Conservation (phyloP, 306 rosid species). For the Quillaja saponaria region DNA sequence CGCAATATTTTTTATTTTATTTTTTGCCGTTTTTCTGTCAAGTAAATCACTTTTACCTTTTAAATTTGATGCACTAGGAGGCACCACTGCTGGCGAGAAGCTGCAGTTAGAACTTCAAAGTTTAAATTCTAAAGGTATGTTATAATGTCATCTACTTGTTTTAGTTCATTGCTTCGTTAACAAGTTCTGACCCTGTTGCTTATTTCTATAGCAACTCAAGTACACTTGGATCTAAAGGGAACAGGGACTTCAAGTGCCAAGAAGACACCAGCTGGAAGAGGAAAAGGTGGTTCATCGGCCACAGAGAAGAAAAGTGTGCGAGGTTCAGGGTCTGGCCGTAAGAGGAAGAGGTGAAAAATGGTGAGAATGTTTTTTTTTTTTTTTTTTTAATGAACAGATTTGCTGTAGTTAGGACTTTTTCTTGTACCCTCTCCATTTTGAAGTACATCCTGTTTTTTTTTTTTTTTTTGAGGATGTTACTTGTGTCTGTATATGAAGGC, state of each 20-base stretch:
- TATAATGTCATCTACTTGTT: constrained; percentile 6
- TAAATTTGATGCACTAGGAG: constrained; percentile 39
- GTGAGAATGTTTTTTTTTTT: no score
- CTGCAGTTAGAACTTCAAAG: constrained; percentile 77
- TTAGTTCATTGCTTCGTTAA: no score
- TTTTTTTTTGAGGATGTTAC: no score
- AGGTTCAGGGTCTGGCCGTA: constrained; percentile 60
- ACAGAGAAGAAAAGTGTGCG: constrained; percentile 57
- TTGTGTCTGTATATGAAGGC: no score
- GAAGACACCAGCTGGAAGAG: constrained; percentile 65
- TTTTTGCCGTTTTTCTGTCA: background rate
- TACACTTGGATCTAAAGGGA: constrained; percentile 77
- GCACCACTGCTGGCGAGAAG: constrained; percentile 64
- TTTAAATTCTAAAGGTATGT: constrained; percentile 73
- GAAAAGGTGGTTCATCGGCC: constrained; percentile 58
- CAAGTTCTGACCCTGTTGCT: no score
- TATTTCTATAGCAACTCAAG: constrained; percentile 58
- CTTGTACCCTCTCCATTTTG: no score
- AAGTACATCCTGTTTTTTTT: no score
- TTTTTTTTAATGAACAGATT: no score
- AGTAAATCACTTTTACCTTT: constrained; percentile 19
- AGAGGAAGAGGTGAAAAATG: constrained; percentile 85
- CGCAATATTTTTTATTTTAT: background rate
- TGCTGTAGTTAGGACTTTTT: no score
- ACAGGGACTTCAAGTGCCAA: constrained; percentile 56